Percentiles rank a stretch among this genome's conserved stretches.
Evolutionary conservation across 176 grass and related monocot genomes (phyloP).

Genomic region (Eremochloa ophiuroides): DNA sequence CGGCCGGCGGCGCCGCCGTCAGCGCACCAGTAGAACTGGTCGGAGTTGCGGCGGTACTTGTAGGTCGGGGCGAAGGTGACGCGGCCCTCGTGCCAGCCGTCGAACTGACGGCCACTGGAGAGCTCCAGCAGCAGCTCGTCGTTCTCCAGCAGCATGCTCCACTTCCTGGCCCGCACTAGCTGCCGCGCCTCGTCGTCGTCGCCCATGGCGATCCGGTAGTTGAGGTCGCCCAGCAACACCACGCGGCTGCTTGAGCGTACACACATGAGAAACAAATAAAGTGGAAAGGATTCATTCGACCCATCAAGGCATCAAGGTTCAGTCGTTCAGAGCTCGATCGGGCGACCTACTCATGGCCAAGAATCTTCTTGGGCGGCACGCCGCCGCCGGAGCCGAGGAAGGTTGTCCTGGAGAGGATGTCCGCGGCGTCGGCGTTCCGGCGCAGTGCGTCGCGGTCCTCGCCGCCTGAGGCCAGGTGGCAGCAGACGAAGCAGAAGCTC

Average conservation of each 20-base stretch:
- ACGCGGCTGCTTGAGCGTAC: slow-evolving; percentile 35
- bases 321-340: neutral
- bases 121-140: slow-evolving; percentile 77
- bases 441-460: slow-evolving; percentile 45
- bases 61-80: slow-evolving; percentile 80
- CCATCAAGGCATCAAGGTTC: no score
- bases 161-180: slow-evolving; percentile 53
- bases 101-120: slow-evolving; percentile 29
- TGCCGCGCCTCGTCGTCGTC: slow-evolving; percentile 36
- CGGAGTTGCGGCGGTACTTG: slow-evolving; percentile 65
- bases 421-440: slow-evolving; percentile 53
- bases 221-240: slow-evolving; percentile 75
- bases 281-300: no score
- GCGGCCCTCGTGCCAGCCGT: slow-evolving; percentile 68
- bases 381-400: slow-evolving; percentile 21
- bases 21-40: slow-evolving; percentile 48
- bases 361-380: slow-evolving; percentile 44
- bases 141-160: slow-evolving; percentile 61
- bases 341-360: slow-evolving; percentile 68
- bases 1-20: neutral
- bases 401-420: slow-evolving; percentile 52
- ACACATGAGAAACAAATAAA: no score
- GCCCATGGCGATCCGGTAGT: slow-evolving; percentile 73
- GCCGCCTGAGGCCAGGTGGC: slow-evolving; percentile 78
- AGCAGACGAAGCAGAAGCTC: slow-evolving; percentile 92